Evolutionary conservation across 1,139 yeast species (phyloP), one percentile per base, ranked within the genome.

Genomic region (Magnusiomyces sp.): DNA sequence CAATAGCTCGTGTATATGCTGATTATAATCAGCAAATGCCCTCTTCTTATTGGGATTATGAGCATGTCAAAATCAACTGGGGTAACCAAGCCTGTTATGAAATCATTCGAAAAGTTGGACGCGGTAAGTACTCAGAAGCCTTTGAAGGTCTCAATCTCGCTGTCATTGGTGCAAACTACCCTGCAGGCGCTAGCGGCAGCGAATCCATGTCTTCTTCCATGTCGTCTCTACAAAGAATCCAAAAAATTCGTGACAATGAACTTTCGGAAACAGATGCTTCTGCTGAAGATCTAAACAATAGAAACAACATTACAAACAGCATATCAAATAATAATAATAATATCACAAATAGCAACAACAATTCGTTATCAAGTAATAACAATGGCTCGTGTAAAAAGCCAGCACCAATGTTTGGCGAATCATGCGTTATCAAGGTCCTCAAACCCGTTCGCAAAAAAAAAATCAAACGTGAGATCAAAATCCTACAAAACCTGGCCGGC

Each of bases 121-220:
- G 98, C 54, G 98, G 99, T 48, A 92, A 92, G 71, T 94, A 94
- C 69, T 86, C 95, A 7, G 99, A 94, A 69, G 99, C 95, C 40
- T 94, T 94, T 66, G 82, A 81, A 56, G 95, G 94, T 34, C 71
- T 82, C 37, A 83, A 83, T 62, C 51, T 33, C 13, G 27, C 32
- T 38, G 17, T 13, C 11, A 20, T n/a, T 34, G 38, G n/a, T n/a
- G n/a, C n/a, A n/a, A n/a, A n/a, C n/a, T n/a, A n/a, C n/a, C n/a
- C n/a, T n/a, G n/a, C n/a, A n/a, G n/a, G n/a, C n/a, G n/a, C n/a
- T n/a, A n/a, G n/a, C n/a, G n/a, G n/a, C n/a, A n/a, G n/a, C n/a
- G n/a, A n/a, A n/a, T n/a, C n/a, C n/a, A n/a, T n/a, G n/a, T n/a
- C n/a, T n/a, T n/a, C n/a, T n/a, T n/a, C n/a, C n/a, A n/a, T n/a